Percentiles rank a stretch among this genome's conserved stretches.
Conservation (phyloP, 768 basidiomycete genomes). For the Dentipellis sp. region DNA sequence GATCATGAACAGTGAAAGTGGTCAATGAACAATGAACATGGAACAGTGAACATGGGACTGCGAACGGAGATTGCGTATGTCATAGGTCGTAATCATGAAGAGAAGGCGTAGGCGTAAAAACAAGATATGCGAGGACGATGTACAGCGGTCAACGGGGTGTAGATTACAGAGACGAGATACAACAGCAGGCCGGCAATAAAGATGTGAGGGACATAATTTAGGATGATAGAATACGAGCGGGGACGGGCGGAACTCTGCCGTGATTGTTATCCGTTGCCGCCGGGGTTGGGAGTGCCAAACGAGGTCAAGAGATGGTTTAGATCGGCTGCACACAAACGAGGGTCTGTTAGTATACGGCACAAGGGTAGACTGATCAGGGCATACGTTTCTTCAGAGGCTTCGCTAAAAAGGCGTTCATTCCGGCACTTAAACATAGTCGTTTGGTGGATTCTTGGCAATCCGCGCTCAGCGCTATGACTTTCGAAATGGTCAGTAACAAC, state of each 20-base stretch:
- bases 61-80: no score
- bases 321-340: slow-evolving; percentile 29
- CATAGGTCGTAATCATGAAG: no score
- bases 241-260: background rate
- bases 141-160: no score
- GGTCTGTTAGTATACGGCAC: background rate
- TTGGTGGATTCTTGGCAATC: slow-evolving; percentile 75
- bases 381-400: slow-evolving; percentile 60
- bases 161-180: no score
- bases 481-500: background rate
- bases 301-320: slow-evolving; percentile 41
- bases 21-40: no score
- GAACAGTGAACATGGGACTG: no score
- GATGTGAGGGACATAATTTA: background rate
- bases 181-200: no score
- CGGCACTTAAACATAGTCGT: slow-evolving; percentile 65
- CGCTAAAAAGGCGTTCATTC: slow-evolving; percentile 71
- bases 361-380: slow-evolving; percentile 1
- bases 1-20: no score
- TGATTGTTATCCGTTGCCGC: background rate
- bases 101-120: no score
- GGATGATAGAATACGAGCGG: background rate
- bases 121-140: no score
- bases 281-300: slow-evolving; percentile 27
- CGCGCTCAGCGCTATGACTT: slow-evolving; percentile 66